Base-by-base conservation (phyloP, 805 yeast species). In the Phaffomyces antillensis region DNA sequence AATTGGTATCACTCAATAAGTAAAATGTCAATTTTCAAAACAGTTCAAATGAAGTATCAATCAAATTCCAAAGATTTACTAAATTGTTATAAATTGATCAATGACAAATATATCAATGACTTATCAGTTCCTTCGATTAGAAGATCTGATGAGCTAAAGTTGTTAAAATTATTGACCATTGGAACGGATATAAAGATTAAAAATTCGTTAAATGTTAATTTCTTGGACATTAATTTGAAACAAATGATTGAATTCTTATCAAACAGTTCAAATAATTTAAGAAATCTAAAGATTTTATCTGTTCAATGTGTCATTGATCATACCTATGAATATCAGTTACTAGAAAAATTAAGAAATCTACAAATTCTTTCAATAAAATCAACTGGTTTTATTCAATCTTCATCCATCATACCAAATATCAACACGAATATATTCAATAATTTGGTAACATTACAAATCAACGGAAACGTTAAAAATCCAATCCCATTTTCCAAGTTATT, bases 401-500 rank as follows among this genome's bases (percentile, higher is more conserved):
- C 25, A 3, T 45, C 43, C 17, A 23, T 36, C 0, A 39, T 46
- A 11, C 46, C 50, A 1, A 18, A 36, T 2, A 18, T 37, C 5
- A 17, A n/a, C 10, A 23, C 36, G 2, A 7, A 33, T 1, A 25
- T 36, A 4, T 53, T 46, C 20, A 2, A 32, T 2, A 48, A 50
- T 11, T 37, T 58, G 16, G 47, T 43, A 17, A 42, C 44, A 6
- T 35, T 58, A 4, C 40, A 43, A 3, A 38, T 58, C 3, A 26
- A 48, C 30, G 59, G 60, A 11, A 54, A 55, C 34, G 20, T 44
- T 6, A 51, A 50, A 12, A 47, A 46, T 30, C 37, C 44, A 0
- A 3, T 58, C 1, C 60, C 59, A 1, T 52, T 56, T 33, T 52
- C 45, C 4, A 43, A 47, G 15, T 42, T 58, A n/a, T 52, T 56